Percentiles rank a stretch among this genome's conserved stretches.
Conservation (phyloP, 2,329 filamentous ascomycete genomes). For the Fusarium scirpi region DNA sequence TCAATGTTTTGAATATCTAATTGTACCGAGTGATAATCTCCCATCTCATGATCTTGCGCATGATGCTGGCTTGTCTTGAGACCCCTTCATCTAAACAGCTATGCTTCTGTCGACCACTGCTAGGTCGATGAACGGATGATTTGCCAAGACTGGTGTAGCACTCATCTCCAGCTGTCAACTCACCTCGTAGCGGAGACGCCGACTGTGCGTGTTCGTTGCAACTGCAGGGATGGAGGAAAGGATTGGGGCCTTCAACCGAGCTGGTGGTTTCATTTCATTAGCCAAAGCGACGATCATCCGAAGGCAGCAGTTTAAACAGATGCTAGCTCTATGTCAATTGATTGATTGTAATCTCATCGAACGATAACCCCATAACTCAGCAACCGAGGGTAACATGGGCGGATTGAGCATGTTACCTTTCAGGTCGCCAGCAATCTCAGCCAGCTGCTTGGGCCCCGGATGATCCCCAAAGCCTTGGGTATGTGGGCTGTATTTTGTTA, state of each 20-base stretch:
- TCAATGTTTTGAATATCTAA: conserved; percentile 31
- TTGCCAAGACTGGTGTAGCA: conserved; percentile 33
- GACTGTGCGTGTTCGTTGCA: conserved; percentile 17
- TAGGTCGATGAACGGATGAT: conserved; percentile 19
- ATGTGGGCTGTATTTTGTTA: not conserved
- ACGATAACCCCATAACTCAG: conserved; percentile 19
- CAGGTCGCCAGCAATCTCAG: conserved; percentile 27
- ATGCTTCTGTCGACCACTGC: conserved; percentile 9
- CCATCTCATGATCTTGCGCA: conserved; percentile 5
- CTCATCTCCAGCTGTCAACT: conserved; percentile 23
- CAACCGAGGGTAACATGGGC: conserved; percentile 32
- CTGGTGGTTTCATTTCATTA: conserved; percentile 38
- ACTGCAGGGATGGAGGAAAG: conserved; percentile 22
- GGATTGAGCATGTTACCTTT: conserved; percentile 29
- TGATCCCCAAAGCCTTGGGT: conserved; percentile 25
- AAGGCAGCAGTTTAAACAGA: conserved; percentile 24
- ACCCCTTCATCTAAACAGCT: conserved; percentile 18
- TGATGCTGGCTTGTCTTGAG: conserved; percentile 12
- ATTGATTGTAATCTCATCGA: conserved; percentile 24
- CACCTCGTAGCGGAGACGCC: conserved; percentile 24
- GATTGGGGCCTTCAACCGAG: conserved; percentile 30
- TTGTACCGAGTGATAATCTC: conserved; percentile 14
- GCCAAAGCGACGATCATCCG: conserved; percentile 29
- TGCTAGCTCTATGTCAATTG: conserved; percentile 9
- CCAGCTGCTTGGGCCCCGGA: conserved; percentile 26